Evolutionary conservation across 2,329 filamentous ascomycete genomes (phyloP), one percentile per base, ranked within the genome.

Genomic region (Trichothecium roseum): DNA sequence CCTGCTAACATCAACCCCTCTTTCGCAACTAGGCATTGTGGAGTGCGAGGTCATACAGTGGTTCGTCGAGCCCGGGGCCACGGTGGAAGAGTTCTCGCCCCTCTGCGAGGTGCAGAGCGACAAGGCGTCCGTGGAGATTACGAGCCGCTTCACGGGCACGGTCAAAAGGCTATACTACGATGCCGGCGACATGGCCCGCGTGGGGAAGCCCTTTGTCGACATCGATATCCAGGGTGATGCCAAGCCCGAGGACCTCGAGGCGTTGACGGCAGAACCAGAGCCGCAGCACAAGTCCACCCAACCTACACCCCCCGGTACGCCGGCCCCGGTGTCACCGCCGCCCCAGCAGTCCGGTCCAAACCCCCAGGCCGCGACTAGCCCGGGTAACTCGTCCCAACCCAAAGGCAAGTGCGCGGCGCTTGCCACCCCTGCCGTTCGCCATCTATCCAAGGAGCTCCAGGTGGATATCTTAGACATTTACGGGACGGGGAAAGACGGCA

Each of bases 21-120:
- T 4, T 14, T 29, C 48, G n/a, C n/a, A n/a, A n/a, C n/a, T n/a
- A 91, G 91, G 91, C 37, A 98, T 96, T 52, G 88, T 91, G 55
- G 91, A 98, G 64, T 94, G 91, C 54, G 91, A 98, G 61, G 85
- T 98, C 52, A 96, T 96, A 51, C 91, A 98, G 66, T 98, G 91
- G 91, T 98, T 96, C 57, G 89, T 98, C 45, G 83, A 95, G 62
- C 87, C 93, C 34, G 89, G 88, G 39, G 91, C 91, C 26, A 80
- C 84, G 39, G 88, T 98, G 49, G 88, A 98, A 64, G 89, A 98
- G 65, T 98, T 94, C 72, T 91, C 93, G 48, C 91, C 89, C 40
- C 72, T 98, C 32, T 98, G 91, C 63, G 91, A 98, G 64, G 93
- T 98, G 30, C 91, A 96, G 58, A 95, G 88, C 51, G 91, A 98